Evolutionary conservation across 2,329 filamentous ascomycete species (phyloP).

Genomic region (Rhexocercosporidium sp.): DNA sequence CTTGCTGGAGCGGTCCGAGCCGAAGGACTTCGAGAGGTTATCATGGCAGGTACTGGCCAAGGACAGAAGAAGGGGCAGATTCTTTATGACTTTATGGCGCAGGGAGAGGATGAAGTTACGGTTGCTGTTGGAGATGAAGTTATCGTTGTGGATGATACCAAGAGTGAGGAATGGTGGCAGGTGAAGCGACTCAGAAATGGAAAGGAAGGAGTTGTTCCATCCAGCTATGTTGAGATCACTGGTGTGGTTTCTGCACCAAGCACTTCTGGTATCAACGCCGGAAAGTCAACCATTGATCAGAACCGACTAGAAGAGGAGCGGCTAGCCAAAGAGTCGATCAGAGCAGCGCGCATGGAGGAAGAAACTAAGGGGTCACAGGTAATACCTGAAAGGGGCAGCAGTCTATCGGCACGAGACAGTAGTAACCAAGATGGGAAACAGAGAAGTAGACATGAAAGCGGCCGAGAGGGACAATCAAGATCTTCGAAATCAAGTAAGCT

Average conservation of each 20-base stretch:
- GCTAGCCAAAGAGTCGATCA: conserved; percentile 79
- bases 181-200: conserved; percentile 88
- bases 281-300: conserved; percentile 76
- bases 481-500: conserved; percentile 74
- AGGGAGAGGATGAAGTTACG: conserved; percentile 95
- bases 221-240: conserved; percentile 91
- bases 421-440: conserved; percentile 73
- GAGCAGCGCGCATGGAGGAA: conserved; percentile 63
- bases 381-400: conserved; percentile 83
- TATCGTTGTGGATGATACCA: conserved; percentile 83
- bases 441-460: conserved; percentile 74
- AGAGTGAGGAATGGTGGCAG: conserved; percentile 99
- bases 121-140: conserved; percentile 92
- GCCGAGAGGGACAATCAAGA: conserved; percentile 60
- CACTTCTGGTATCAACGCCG: conserved; percentile 60
- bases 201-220: conserved; percentile 94
- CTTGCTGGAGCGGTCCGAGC: conserved; percentile 84
- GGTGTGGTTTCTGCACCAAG: conserved; percentile 61
- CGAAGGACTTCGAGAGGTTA: conserved; percentile 83
- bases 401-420: conserved; percentile 70
- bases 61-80: conserved; percentile 83
- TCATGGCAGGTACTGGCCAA: conserved; percentile 75
- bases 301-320: conserved; percentile 81
- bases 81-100: conserved; percentile 94
- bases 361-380: conserved; percentile 68